Base-by-base conservation (phyloP, 2,329 filamentous ascomycete genomes). In the Teratosphaeria zuluensis region DNA sequence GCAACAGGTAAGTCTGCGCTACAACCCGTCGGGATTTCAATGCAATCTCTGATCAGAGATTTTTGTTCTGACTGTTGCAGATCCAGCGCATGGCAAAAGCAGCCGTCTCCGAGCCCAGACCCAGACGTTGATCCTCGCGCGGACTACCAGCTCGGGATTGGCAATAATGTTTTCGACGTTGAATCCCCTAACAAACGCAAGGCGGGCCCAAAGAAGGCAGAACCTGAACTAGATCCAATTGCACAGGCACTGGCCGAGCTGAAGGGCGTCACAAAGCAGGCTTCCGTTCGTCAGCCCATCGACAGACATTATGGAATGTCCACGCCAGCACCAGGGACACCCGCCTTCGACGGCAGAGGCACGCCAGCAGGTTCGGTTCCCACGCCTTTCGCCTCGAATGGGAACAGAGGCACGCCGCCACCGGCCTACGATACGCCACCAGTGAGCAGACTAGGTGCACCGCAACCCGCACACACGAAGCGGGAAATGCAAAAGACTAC, bases 401-500 rank as follows among this genome's bases (percentile, higher is more conserved):
- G 72, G 51, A 75, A 70, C 71, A 79, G 88, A 64, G 87, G 86
- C 30, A 92, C 89, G 9, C 90, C 92, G 5, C 92, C 92, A 2
- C 92, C 92, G 3, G 90, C 89, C 0, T 97, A 96, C 69, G 88
- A 92, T 60, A 83, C 81, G 59, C 75, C 84, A 53, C 83, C 86
- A 55, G 81, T 90, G 53, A 89, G 88, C 70, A 83, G 89, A 59
- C 81, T 97, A 3, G 94, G 91, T 57, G 89, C 92, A 12, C 95
- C 94, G 1, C 87, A 92, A 59, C 91, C 92, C 1, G 94, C 94
- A 1, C 90, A 95, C 61, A 99, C 95, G 0, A 89, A 90, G 3
- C 89, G 88, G 63, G 90, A 94, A 54, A 99, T 99, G 95, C 90
- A 96, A 70, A 89, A 95, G 73, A 90, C 92, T 3, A 94, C 91